Evolutionary conservation across 768 basidiomycete genomes (phyloP).

Genomic region (Lactarius trivialis): DNA sequence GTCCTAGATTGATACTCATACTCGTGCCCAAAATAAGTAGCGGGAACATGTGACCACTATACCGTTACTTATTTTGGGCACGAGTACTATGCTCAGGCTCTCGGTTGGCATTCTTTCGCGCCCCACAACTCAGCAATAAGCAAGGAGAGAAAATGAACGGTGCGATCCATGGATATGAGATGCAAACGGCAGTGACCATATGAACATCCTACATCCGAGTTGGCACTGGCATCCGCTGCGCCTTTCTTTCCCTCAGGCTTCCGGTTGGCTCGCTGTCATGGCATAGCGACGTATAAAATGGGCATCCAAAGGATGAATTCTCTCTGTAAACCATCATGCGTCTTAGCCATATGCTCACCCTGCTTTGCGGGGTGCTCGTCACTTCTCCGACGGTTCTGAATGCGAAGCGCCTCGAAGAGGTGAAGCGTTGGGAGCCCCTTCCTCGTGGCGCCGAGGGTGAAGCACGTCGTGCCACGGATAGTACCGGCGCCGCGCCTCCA

Average conservation of each 20-base stretch:
- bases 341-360: neutral
- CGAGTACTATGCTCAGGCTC: neutral
- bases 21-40: too few species aligned
- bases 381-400: neutral
- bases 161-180: neutral
- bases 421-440: conserved; percentile 3
- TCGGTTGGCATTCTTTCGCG: neutral
- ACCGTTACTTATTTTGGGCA: too few species aligned
- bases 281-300: conserved; percentile 3
- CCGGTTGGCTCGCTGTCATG: neutral
- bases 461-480: neutral
- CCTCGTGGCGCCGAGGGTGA: neutral
- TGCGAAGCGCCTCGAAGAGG: conserved; percentile 8
- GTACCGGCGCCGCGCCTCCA: conserved; percentile 7
- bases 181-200: neutral
- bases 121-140: neutral
- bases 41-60: too few species aligned
- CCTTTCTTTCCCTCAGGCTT: neutral
- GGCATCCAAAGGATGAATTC: neutral
- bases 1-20: neutral
- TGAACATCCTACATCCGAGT: neutral
- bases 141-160: neutral
- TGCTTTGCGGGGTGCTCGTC: conserved; percentile 1
- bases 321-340: neutral
- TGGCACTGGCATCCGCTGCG: neutral